Percentiles rank a stretch among this genome's conserved stretches.
phyloP scores from a whole-genome alignment of 495 filamentous ascomycete species.

The Neurospora pannonica region DNA sequence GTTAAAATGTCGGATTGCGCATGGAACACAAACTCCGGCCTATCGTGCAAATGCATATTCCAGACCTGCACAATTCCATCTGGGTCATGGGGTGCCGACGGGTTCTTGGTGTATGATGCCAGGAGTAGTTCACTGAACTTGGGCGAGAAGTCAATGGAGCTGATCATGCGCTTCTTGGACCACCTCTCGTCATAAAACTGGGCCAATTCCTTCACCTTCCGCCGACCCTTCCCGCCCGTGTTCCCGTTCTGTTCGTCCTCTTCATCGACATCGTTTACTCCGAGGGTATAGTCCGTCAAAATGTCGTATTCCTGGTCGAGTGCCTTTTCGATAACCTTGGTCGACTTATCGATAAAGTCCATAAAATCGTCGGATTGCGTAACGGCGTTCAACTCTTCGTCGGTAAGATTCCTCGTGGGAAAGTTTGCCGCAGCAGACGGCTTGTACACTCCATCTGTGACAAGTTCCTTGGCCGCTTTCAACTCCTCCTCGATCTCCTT shows the following conservation, averaged over 20 bases:
- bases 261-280: constrained; percentile 60
- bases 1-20: constrained; percentile 92
- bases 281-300: constrained; percentile 83
- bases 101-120: constrained; percentile 93
- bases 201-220: constrained; percentile 74
- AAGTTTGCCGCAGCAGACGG: constrained; percentile 47
- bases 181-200: constrained; percentile 93
- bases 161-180: constrained; percentile 97
- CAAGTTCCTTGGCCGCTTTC: constrained; percentile 51
- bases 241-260: constrained; percentile 74
- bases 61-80: constrained; percentile 92
- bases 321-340: constrained; percentile 93
- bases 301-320: constrained; percentile 91
- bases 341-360: constrained; percentile 89
- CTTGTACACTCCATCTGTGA: constrained; percentile 40
- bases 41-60: constrained; percentile 89
- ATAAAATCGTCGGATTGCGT: constrained; percentile 88
- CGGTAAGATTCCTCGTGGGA: constrained; percentile 69
- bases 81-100: constrained; percentile 88
- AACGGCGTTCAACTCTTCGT: constrained; percentile 83
- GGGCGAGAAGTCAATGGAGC: constrained; percentile 81
- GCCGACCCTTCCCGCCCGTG: constrained; percentile 60
- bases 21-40: constrained; percentile 93
- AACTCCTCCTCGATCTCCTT: constrained; percentile 90
- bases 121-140: constrained; percentile 92